Percentiles rank a stretch among this genome's conserved stretches.
Conservation (phyloP, 1,284 basidiomycete species). For the Cystobasidium sp. region DNA sequence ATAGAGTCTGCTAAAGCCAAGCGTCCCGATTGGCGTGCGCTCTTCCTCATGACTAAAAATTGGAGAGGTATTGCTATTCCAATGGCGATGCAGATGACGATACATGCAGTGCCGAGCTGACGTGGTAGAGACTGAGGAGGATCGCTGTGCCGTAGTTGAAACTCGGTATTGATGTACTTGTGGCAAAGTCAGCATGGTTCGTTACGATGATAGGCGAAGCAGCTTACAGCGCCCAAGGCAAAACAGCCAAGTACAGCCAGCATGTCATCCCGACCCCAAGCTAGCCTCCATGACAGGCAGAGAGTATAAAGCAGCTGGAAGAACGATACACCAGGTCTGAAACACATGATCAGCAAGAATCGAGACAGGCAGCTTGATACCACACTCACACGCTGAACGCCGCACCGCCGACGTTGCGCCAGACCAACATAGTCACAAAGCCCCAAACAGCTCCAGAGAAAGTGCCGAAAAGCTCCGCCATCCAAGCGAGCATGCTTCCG, state of each 20-base stretch:
- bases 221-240: slow-evolving; percentile 25
- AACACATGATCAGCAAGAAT: not conserved
- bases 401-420: slow-evolving; percentile 26
- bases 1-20: slow-evolving; percentile 24
- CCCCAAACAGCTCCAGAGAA: slow-evolving; percentile 25
- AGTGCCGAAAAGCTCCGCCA: slow-evolving; percentile 30
- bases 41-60: slow-evolving; percentile 22
- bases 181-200: not conserved
- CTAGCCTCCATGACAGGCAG: slow-evolving; percentile 12
- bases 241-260: slow-evolving; percentile 32
- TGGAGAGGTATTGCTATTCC: slow-evolving; percentile 30
- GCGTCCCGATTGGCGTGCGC: slow-evolving; percentile 7
- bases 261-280: slow-evolving; percentile 36
- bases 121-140: slow-evolving; percentile 12
- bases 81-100: slow-evolving; percentile 29
- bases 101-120: slow-evolving; percentile 11
- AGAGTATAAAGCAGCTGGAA: slow-evolving; percentile 27
- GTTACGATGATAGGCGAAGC: not conserved
- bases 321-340: slow-evolving; percentile 32
- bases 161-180: slow-evolving; percentile 34
- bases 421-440: slow-evolving; percentile 31
- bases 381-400: slow-evolving; percentile 16
- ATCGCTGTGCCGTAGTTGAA: slow-evolving; percentile 25
- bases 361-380: not conserved
- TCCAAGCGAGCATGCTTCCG: slow-evolving; percentile 27